Evolutionary conservation across 2,329 filamentous ascomycete genomes (phyloP), one percentile per base, ranked within the genome.

Genomic region (Leptodontidium sp.): DNA sequence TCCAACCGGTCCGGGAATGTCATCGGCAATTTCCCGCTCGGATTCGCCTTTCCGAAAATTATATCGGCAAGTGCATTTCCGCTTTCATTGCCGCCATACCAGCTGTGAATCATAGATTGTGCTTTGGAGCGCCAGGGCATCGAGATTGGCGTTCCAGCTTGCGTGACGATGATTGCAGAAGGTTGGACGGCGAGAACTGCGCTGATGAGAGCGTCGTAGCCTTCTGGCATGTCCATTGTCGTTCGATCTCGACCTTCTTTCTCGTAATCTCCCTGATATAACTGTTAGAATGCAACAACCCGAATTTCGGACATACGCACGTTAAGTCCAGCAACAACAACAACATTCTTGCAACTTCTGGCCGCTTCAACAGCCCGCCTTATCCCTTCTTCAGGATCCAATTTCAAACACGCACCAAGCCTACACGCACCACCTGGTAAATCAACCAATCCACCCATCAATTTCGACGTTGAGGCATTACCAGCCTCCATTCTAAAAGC

Each of bases 281-380:
- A 24, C n/a, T 21, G n/a, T 40, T 14, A 40, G n/a, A 21, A 24
- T 14, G 6, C 14, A 8, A 21, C 14, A 40, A 14, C 8, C 4
- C 9, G 14, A 12, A 58, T 7, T 15, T 4, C 1, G 35, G 2
- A 58, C 17, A 26, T 21, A 26, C 55, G 5, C 45, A 86, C 65
- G n/a, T 45, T 65, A 4, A 65, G 85, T 1, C 93, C 93, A 0
- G 89, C 89, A 76, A 92, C 91, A 61, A 95, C 82, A 68, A 96
- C 84, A 61, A 93, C 53, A 47, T 65, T 53, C 3, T 65, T 29
- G 15, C 53, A 53, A 14, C 29, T 58, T 24, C 49, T 59, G 32
- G 93, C 93, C 7, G 91, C 83, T 35, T 86, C 83, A 0, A 91
- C 90, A 0, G 63, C 63, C 29, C 53, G 21, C 14, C 40, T 12